Base-by-base conservation (phyloP, 805 yeast species). In the Yarrowia bubula region DNA sequence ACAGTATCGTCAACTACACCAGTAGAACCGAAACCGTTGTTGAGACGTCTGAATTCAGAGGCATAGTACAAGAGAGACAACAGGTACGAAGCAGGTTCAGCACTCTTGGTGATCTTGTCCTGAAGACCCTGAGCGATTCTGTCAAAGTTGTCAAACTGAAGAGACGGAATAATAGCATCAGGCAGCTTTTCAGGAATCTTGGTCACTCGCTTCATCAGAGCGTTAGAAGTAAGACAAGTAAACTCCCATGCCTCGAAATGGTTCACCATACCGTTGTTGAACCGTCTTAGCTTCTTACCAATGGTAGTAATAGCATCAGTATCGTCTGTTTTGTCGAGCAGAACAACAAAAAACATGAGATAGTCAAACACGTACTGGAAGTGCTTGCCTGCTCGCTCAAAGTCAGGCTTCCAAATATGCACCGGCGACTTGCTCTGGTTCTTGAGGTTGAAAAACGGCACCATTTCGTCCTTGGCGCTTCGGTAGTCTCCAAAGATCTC, bases 381-480 rank as follows among this genome's bases (percentile, higher is more conserved):
- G 75, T 93, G 97, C 70, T 89, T 90, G 0, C 99, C 99, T 0
- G 98, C 95, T 18, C 96, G 77, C 74, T 96, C 99, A 70, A 80
- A 75, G 55, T 92, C 97, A 0, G 98, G 96, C 70, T 91, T 91
- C 98, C 99, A 95, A 66, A 95, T 89, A 69, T 85, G 88, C 1
- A 92, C 84, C 42, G 95, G 80, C 10, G 87, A 84, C 71, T 91
- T 89, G 2, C 70, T 70, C n/a, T 69, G 69, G 0, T 91, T 80
- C 69, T 86, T 89, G 57, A 90, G 74, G 8, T 89, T 81, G 62
- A 92, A 83, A 15, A 91, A 77, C 0, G 79, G 72, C 1, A 83
- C 78, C 83, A 93, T 84, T 68, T 88, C 90, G 11, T 81, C 81
- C 51, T 80, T 78, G 0, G 98, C 95, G 0, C 76, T 79, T 1